These are phyloP conservation scores for Pestalotiopsis sp. DNA, from an alignment of 2,329 filamentous ascomycete genomes.

Conservation along the genomic window DNA sequence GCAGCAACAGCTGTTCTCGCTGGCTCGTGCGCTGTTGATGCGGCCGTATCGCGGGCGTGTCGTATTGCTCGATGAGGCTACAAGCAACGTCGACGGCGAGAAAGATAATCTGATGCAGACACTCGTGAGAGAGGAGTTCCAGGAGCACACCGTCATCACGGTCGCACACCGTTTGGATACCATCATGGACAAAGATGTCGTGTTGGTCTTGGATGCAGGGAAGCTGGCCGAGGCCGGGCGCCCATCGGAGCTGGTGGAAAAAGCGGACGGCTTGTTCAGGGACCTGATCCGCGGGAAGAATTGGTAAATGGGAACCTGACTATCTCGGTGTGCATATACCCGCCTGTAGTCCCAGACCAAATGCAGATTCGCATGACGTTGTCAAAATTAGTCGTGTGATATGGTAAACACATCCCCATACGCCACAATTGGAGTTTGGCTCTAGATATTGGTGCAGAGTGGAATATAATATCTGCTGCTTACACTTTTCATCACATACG, in stretches of 20 bases:
- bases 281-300: neutral
- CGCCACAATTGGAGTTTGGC: neutral
- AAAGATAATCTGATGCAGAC: constrained; percentile 14
- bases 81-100: constrained; percentile 13
- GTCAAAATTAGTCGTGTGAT: neutral
- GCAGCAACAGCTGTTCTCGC: constrained; percentile 14
- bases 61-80: constrained; percentile 19
- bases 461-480: too few species aligned
- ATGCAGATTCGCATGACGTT: neutral
- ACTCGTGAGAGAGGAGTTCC: constrained; percentile 11
- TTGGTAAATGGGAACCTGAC: neutral
- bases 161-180: constrained; percentile 10
- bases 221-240: neutral
- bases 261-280: neutral
- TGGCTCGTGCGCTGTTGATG: constrained; percentile 15
- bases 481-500: too few species aligned
- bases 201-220: constrained; percentile 5
- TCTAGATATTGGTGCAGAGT: too few species aligned
- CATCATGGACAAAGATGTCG: neutral
- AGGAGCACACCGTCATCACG: constrained; percentile 14
- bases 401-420: neutral
- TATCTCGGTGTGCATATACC: neutral
- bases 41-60: constrained; percentile 4
- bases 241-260: neutral
- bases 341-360: neutral